Evolutionary conservation across 192 early-diverging fungal genomes (phyloP).

Genomic region (Coemansia sp.): DNA sequence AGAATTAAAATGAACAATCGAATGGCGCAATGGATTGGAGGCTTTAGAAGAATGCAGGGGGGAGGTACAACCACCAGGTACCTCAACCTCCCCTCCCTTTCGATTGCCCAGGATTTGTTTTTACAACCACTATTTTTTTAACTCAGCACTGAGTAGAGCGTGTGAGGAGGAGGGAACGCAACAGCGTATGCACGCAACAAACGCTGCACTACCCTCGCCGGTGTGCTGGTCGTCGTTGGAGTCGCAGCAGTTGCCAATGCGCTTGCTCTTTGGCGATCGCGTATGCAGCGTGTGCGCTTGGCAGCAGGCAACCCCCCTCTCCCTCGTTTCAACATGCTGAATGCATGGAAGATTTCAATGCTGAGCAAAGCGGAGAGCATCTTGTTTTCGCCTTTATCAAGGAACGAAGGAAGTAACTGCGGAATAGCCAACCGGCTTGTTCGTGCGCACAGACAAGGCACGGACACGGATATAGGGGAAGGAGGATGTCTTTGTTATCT

Average conservation of each 20-base stretch:
- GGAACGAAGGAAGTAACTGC: neutral
- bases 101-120: neutral
- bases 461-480: neutral
- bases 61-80: neutral
- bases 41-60: neutral
- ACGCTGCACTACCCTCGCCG: neutral
- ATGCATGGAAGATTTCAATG: neutral
- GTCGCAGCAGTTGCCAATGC: neutral
- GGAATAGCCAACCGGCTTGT: neutral
- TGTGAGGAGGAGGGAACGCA: neutral
- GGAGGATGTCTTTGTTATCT: neutral
- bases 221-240: neutral
- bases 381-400: no score
- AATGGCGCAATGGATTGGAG: neutral
- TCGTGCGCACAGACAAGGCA: neutral
- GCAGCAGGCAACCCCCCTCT: neutral
- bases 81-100: neutral
- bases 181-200: neutral
- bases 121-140: neutral
- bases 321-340: neutral
- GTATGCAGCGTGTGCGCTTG: conserved; percentile 2
- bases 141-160: neutral
- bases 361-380: neutral
- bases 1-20: conserved; percentile 5
- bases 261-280: conserved; percentile 3